Evolutionary conservation across 768 basidiomycete species (phyloP), one percentile per base, ranked within the genome.

Genomic region (Erythrobasidium yunnanense): DNA sequence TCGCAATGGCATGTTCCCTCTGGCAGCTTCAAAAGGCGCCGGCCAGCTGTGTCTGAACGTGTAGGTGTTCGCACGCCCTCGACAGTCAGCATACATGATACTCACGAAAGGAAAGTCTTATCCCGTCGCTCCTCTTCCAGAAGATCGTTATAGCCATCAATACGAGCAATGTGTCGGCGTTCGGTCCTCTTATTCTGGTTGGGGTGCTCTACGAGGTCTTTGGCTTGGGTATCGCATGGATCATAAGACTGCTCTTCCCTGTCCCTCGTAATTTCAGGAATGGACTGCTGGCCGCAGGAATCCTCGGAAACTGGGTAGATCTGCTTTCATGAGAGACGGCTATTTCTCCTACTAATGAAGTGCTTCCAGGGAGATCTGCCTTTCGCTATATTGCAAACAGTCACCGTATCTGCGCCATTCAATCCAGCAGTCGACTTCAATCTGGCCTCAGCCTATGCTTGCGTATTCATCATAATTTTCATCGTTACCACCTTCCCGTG

Each of bases 31-130:
- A 11, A 15, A 25, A 8, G 49, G 49, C 54, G 27, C 13, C 27
- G 54, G 54, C 18, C 54, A 55, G 54, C 29, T 55, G 23, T 29
- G 25, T 38, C 54, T 55, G 13, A 55, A 55, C 27, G 54, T 55
- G 38, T 42, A 42, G n/a, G 38, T n/a, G n/a, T 42, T 42, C 38
- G 38, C 11, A 42, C 11, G 38, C 38, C n/a, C n/a, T n/a, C 38
- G 38, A n/a, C 38, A 42, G 38, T n/a, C n/a, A n/a, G n/a, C n/a
- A n/a, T n/a, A n/a, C n/a, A n/a, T 42, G 38, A 11, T 42, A 42
- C 11, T n/a, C 38, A 42, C n/a, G 38, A n/a, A 42, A 42, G n/a
- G 38, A 42, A n/a, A 42, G 38, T 6, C 22, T 55, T 6, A 15
- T 55, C 6, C 54, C 54, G 27, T 8, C 54, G 18, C 54, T 55